Evolutionary conservation across 2,329 filamentous ascomycete genomes (phyloP), one percentile per base, ranked within the genome.

Genomic region (Hysterium pulicare): DNA sequence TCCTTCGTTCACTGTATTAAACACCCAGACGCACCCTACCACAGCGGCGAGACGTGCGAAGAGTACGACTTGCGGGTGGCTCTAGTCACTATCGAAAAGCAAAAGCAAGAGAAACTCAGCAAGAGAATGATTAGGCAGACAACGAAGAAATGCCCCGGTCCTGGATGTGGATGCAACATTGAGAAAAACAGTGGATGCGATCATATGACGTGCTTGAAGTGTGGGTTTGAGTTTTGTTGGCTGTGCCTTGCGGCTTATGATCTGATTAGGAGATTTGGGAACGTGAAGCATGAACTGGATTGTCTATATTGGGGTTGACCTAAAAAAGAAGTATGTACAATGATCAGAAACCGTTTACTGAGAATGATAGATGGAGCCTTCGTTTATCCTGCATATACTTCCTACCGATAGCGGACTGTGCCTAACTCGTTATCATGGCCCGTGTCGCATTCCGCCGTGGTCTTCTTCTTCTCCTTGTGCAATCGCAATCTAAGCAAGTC

Each of bases 171-270:
- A 4, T 61, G 56, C 54, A 44, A 55, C 19, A 66, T 67, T 33
- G 54, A 66, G 52, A 65, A 66, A 49, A 53, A 47, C 21, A 48
- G 53, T 9, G 63, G 63, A 5, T 68, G 64, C 40, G 64, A 67
- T 47, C 64, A 67, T 36, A 49, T 57, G 49, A 54, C 35, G 19
- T 54, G 49, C 40, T 16, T 38, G 15, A 53, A 51, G 34, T 68
- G 64, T 44, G 37, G 38, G 22, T 49, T 48, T 21, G 50, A 64
- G 42, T 68, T 67, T 45, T 67, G 64, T 44, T 68, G 58, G 57
- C 33, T 54, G 39, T 67, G 52, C 21, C 33, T 47, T n/a, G 52
- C 45, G 13, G 36, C 34, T 8, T 57, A 48, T 46, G 40, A 41
- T 5, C 40, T 37, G 16, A 43, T 46, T 9, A n/a, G 40, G 23